These are phyloP conservation scores for Tetracladium marchalianum DNA, from an alignment of 495 filamentous ascomycete genomes.

Conservation along the genomic window DNA sequence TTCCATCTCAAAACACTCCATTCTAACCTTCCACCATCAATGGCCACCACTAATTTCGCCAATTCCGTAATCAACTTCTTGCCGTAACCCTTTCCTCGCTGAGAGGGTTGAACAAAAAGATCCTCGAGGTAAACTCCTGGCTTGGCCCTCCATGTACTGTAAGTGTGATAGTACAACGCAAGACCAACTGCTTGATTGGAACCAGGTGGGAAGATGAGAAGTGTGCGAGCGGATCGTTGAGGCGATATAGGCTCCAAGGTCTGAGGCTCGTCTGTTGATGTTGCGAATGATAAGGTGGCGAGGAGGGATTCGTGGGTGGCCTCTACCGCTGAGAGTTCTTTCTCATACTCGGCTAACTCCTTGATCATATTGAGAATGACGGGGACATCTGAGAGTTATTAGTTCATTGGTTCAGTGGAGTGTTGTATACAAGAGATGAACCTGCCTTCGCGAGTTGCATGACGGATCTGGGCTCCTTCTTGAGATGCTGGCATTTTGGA, in stretches of 20 bases:
- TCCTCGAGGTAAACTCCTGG: conserved; percentile 95
- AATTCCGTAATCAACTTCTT: conserved; percentile 63
- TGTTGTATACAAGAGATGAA: background rate
- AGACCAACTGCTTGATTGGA: conserved; percentile 36
- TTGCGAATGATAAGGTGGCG: conserved; percentile 54
- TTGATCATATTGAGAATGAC: conserved; percentile 74
- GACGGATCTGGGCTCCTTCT: conserved; percentile 8
- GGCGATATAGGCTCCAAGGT: conserved; percentile 24
- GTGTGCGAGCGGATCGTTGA: conserved; percentile 18
- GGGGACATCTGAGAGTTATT: conserved; percentile 57
- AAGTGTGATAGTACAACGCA: conserved; percentile 51
- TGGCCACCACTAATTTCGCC: conserved; percentile 63
- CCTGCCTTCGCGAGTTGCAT: conserved; percentile 16
- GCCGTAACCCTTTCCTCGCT: conserved; percentile 70
- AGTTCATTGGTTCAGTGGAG: conserved; percentile 1
- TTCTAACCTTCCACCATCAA: conserved; percentile 69
- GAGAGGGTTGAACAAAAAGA: conserved; percentile 65
- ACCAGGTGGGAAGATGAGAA: conserved; percentile 33
- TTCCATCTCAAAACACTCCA: conserved; percentile 95
- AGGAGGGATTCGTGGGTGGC: conserved; percentile 68
- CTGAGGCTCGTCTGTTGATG: conserved; percentile 15
- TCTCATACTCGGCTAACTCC: conserved; percentile 82
- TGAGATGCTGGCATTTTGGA: background rate
- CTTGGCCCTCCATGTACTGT: conserved; percentile 69
- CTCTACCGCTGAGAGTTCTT: conserved; percentile 60